Percentiles rank a stretch among this genome's conserved stretches.
phyloP scores from a whole-genome alignment of 768 basidiomycete genomes.

The Tephrocybe sp. region DNA sequence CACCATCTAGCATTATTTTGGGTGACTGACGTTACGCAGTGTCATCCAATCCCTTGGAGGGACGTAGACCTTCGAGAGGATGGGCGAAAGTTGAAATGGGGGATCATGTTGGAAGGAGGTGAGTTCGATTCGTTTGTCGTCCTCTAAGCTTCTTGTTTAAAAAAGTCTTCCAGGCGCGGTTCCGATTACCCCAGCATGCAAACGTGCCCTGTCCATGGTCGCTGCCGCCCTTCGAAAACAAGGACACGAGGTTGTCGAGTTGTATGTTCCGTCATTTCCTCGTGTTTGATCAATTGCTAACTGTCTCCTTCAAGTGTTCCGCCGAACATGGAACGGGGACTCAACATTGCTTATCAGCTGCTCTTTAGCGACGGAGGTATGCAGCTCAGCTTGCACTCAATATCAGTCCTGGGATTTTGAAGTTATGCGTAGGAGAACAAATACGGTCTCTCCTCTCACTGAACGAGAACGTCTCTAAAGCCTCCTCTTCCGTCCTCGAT shows the following conservation, averaged over 20 bases:
- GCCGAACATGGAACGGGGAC: slow-evolving; percentile 50
- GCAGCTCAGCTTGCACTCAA: not conserved
- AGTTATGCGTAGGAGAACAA: slow-evolving; percentile 39
- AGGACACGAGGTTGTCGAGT: slow-evolving; percentile 63
- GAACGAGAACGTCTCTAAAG: slow-evolving; percentile 32
- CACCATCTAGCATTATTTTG: not conserved
- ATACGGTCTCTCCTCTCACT: slow-evolving; percentile 34
- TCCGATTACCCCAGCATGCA: slow-evolving; percentile 62
- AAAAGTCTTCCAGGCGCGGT: slow-evolving; percentile 46
- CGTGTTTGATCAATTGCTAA: slow-evolving; percentile 1
- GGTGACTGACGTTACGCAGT: slow-evolving; percentile 29
- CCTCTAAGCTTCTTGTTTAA: not conserved
- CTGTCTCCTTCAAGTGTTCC: slow-evolving; percentile 26
- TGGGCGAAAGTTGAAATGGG: slow-evolving; percentile 58
- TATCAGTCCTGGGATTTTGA: not conserved
- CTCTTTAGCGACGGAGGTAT: slow-evolving; percentile 58
- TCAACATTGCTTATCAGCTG: slow-evolving; percentile 53
- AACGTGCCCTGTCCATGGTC: slow-evolving; percentile 52
- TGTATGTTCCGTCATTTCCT: slow-evolving; percentile 41
- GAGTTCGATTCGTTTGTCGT: slow-evolving; percentile 11
- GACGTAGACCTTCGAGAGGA: slow-evolving; percentile 45
- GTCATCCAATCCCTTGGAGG: slow-evolving; percentile 50
- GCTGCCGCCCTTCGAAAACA: slow-evolving; percentile 51
- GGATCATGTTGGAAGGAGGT: slow-evolving; percentile 66
- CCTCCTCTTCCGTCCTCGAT: slow-evolving; percentile 29